Conservation (phyloP, 768 basidiomycete genomes). For the Amanita subjunquillea region DNA sequence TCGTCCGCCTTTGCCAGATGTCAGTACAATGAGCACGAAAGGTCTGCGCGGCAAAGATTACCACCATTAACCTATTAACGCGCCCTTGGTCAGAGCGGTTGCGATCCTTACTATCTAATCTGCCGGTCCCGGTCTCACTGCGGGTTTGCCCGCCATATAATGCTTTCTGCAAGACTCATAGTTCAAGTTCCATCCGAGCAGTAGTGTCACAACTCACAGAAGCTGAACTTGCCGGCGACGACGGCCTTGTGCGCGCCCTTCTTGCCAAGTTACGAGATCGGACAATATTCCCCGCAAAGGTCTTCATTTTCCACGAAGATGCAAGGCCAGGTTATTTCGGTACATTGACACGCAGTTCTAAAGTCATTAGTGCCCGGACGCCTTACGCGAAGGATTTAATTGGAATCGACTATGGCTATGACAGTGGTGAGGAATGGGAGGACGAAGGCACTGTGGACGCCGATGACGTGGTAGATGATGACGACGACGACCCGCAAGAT, state of each 20-base stretch:
- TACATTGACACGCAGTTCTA: constrained; percentile 84
- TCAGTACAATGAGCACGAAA: constrained; percentile 25
- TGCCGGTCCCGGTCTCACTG: constrained; percentile 20
- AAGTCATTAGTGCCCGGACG: constrained; percentile 67
- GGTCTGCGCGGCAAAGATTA: constrained; percentile 20
- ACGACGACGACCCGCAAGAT: constrained; percentile 49
- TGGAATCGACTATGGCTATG: constrained; percentile 81
- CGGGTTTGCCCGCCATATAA: constrained; percentile 9
- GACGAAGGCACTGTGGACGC: constrained; percentile 76
- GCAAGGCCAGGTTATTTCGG: constrained; percentile 88
- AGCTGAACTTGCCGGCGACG: constrained; percentile 69
- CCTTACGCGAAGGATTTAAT: constrained; percentile 75
- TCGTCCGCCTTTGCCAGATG: constrained; percentile 12
- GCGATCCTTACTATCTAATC: constrained; percentile 21
- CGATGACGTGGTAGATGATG: constrained; percentile 66
- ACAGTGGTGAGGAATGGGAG: constrained; percentile 96
- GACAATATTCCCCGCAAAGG: constrained; percentile 59
- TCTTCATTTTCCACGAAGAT: constrained; percentile 77
- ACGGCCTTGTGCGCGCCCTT: constrained; percentile 53
- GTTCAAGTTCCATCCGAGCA: constrained; percentile 28
- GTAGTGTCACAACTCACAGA: constrained; percentile 60
- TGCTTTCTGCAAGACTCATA: constrained; percentile 24
- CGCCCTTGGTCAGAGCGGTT: constrained; percentile 24
- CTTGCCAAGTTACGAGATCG: constrained; percentile 54
- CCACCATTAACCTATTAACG: not conserved